Conservation (phyloP, 495 filamentous ascomycete species). For the Parathielavia appendiculata region DNA sequence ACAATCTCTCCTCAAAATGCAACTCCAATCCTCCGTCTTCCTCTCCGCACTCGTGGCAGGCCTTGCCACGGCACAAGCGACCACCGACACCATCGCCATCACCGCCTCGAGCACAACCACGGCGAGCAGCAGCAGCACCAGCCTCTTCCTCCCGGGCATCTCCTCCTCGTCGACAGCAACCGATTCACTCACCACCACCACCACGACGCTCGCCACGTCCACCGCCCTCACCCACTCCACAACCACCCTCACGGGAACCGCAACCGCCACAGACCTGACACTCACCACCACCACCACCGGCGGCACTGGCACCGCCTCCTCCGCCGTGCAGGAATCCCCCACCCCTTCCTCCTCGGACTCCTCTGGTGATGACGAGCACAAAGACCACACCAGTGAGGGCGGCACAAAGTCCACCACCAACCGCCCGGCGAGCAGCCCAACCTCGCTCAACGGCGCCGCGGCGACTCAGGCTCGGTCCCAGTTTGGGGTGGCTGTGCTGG, state of each 20-base stretch:
- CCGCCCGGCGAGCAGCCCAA: background rate
- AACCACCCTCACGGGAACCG: background rate
- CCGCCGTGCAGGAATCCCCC: too few species aligned
- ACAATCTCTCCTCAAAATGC: slow-evolving; percentile 28
- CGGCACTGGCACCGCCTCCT: too few species aligned
- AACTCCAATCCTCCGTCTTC: slow-evolving; percentile 25
- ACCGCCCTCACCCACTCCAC: background rate
- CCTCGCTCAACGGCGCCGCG: slow-evolving; percentile 12
- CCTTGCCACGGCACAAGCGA: slow-evolving; percentile 12
- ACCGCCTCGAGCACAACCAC: background rate
- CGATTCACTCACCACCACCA: background rate
- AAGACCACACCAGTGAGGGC: background rate
- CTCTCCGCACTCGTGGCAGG: slow-evolving; percentile 22
- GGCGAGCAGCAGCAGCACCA: background rate
- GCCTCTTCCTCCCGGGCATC: background rate
- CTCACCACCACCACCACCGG: too few species aligned
- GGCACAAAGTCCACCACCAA: background rate
- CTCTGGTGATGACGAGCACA: too few species aligned
- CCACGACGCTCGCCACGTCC: background rate
- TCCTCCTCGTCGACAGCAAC: background rate
- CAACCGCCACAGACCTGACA: background rate
- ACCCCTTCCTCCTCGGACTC: too few species aligned
- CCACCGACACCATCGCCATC: background rate
- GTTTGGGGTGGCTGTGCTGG: slow-evolving; percentile 14
- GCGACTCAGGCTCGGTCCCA: background rate